These are phyloP conservation scores for Torulaspora microellipsoides DNA, from an alignment of 805 yeast genomes.

Conservation along the genomic window DNA sequence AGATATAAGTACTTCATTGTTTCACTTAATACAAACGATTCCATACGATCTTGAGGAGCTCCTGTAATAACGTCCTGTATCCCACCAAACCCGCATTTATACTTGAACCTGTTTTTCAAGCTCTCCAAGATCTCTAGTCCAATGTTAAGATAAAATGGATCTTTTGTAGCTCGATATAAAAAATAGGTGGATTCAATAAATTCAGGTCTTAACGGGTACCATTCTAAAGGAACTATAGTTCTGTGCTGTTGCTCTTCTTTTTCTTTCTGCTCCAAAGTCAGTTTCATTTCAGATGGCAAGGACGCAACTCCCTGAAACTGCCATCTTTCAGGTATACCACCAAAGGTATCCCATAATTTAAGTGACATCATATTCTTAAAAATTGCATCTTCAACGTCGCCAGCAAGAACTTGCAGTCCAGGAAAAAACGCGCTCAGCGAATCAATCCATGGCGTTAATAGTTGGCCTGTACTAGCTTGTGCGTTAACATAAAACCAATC, in stretches of 20 bases:
- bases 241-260: slow-evolving; percentile 4
- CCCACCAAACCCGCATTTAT: slow-evolving; percentile 80
- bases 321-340: slow-evolving; percentile 90
- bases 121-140: slow-evolving; percentile 63
- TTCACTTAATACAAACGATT: slow-evolving; percentile 83
- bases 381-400: slow-evolving; percentile 64
- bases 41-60: slow-evolving; percentile 74
- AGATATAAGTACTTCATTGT: slow-evolving; percentile 79
- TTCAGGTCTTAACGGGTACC: slow-evolving; percentile 94
- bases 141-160: slow-evolving; percentile 73
- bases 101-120: slow-evolving; percentile 47
- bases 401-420: slow-evolving; percentile 75
- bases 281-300: background rate
- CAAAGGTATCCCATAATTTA: slow-evolving; percentile 77
- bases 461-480: slow-evolving; percentile 47
- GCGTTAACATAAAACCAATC: slow-evolving; percentile 57
- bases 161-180: slow-evolving; percentile 76
- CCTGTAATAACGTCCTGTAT: slow-evolving; percentile 62
- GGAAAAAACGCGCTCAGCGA: slow-evolving; percentile 85
- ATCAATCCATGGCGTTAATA: slow-evolving; percentile 70
- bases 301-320: slow-evolving; percentile 29
- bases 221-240: slow-evolving; percentile 55
- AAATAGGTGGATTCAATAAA: slow-evolving; percentile 85
- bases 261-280: background rate
- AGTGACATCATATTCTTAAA: slow-evolving; percentile 55